Evolutionary conservation across 495 filamentous ascomycete genomes (phyloP), one percentile per base, ranked within the genome.

Genomic region (Penicillium lagena): DNA sequence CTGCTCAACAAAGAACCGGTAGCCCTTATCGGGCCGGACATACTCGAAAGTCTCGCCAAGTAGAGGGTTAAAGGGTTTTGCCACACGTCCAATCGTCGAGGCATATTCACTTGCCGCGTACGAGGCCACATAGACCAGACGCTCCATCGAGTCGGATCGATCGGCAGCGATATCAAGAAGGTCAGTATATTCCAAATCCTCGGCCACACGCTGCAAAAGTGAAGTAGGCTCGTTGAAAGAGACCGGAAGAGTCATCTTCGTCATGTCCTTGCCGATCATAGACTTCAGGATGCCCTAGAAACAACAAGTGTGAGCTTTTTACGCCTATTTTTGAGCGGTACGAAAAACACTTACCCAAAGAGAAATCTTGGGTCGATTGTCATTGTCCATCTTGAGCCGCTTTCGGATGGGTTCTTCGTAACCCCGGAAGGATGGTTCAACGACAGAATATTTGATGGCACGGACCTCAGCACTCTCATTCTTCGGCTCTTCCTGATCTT

Each of bases 261-360:
- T 98, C 93, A 98, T 97, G 60, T 98, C 93, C 62, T 97, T 98
- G 44, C 93, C 93, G 56, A 98, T 95, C 93, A 98, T 98, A 34
- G 93, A 98, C 72, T 97, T 97, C 39, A 98, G 67, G 49, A 98
- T 96, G 45, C 85, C 83, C 91, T 97, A 48, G 30, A 42, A n/a
- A 9, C 22, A 22, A 39, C 42, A 14, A 12, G 68, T 67, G 9
- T 39, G 22, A 45, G 13, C 49, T 22, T 22, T 22, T 3, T 22
- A 22, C 4, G 22, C 6, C 22, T 6, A 22, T 4, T 22, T 22
- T 22, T 2, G 22, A 22, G 22, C 4, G 22, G 22, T 22, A 22
- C 22, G 4, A 33, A 12, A 7, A 31, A 37, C 29, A 69, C 83
- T 62, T 79, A 95, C 91, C 93, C 93, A 98, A 34, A 98, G 78